These are phyloP conservation scores for Rhododendron kiyosumense DNA, from an alignment of 148 eudicot species.

Conservation along the genomic window DNA sequence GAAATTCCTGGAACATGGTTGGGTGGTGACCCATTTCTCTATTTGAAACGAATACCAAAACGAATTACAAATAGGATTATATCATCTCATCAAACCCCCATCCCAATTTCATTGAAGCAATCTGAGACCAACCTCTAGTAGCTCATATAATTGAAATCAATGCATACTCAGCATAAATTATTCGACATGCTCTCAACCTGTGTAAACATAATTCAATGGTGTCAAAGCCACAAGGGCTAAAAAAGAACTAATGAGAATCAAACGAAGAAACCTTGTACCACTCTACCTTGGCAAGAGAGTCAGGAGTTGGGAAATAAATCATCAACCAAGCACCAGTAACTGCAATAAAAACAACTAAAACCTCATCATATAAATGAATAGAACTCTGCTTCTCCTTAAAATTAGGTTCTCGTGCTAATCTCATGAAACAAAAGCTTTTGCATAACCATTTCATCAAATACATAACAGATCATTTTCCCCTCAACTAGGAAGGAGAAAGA, in stretches of 20 bases:
- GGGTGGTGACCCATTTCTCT: constrained; percentile 26
- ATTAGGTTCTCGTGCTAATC: background rate
- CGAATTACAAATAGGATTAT: background rate
- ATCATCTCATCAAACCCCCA: background rate
- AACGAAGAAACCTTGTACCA: background rate
- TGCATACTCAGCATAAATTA: background rate
- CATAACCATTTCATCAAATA: background rate
- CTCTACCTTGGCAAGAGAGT: background rate
- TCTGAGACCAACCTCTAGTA: background rate
- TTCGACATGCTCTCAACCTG: background rate
- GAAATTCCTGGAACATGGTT: constrained; percentile 23
- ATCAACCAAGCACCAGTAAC: background rate
- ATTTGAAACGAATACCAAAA: background rate
- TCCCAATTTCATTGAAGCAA: background rate
- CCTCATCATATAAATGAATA: background rate
- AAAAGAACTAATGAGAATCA: background rate
- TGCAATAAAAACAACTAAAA: background rate
- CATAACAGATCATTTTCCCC: background rate
- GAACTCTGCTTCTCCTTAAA: background rate
- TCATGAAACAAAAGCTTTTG: background rate
- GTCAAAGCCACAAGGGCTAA: background rate
- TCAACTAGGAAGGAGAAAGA: background rate
- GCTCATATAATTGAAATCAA: background rate
- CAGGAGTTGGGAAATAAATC: background rate
- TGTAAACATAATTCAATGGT: background rate